Evolutionary conservation across 495 filamentous ascomycete species (phyloP), one percentile per base, ranked within the genome.

Genomic region (Xylaria scruposa): DNA sequence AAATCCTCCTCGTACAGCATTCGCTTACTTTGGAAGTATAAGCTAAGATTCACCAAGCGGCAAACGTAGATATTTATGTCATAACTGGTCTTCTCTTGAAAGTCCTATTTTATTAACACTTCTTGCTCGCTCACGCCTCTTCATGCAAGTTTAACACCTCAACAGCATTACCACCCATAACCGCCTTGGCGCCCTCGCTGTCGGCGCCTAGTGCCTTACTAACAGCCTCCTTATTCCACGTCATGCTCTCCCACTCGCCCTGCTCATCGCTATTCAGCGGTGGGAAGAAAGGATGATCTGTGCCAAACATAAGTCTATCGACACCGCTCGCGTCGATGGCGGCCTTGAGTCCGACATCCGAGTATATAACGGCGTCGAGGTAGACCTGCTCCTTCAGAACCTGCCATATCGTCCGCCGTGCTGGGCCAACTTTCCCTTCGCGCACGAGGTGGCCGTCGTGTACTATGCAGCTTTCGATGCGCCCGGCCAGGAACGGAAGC

Each of bases 221-320:
- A 38, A 97, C 92, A 0, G 94, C 93, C 47, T 86, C 81, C 68
- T 89, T 91, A 76, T 97, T 98, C 8, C 88, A 89, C 53, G 83
- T 88, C 19, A 97, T 94, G 81, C 95, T 98, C 71, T 88, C 84
- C 95, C 95, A 98, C 73, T 91, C 85, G 53, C 85, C 85, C 67
- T 88, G 87, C 77, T 85, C 83, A 51, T 86, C 85, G 38, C 74
- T 85, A 33, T 84, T 84, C 17, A 97, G 74, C 1, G 94, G 94
- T 42, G 95, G 95, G 81, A 97, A 98, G 83, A 98, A 98, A 0
- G 95, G 95, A 82, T 97, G 93, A 80, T 97, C 95, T 3, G 94
- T 97, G 24, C 93, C 94, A 84, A 97, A 95, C 76, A 95, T 85
- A 38, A 95, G 75, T 73, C 93, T 85, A 73, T 93, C 91, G 10